These are phyloP conservation scores for Schwanniomyces occidentalis DNA, from an alignment of 805 yeast species.

Conservation along the genomic window DNA sequence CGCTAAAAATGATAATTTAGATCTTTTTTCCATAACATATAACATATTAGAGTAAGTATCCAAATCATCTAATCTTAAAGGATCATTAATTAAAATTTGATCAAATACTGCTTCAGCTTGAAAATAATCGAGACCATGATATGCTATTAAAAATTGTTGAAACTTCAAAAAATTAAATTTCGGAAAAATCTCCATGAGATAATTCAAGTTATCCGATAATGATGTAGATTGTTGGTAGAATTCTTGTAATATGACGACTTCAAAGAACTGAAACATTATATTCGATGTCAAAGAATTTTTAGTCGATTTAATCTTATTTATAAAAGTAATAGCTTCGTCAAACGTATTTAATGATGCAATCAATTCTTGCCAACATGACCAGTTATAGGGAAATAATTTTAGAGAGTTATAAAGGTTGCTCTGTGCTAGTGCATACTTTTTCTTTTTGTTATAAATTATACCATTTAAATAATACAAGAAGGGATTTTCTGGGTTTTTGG, in stretches of 20 bases:
- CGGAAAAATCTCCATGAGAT: conserved; percentile 61
- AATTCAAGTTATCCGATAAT: conserved; percentile 49
- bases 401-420: conserved; percentile 61
- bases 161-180: conserved; percentile 69
- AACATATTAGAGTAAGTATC: conserved; percentile 93
- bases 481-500: conserved; percentile 43
- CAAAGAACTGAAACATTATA: conserved; percentile 54
- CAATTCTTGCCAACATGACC: conserved; percentile 93
- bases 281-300: conserved; percentile 29
- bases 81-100: conserved; percentile 68
- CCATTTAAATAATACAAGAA: conserved; percentile 76
- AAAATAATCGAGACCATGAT: conserved; percentile 81
- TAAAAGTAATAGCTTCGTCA: conserved; percentile 54
- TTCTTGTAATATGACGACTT: conserved; percentile 70
- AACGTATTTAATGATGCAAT: conserved; percentile 57
- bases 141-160: conserved; percentile 79
- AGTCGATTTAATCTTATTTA: conserved; percentile 38
- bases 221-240: conserved; percentile 67
- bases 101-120: conserved; percentile 82
- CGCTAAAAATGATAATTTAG: conserved; percentile 83
- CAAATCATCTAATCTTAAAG: conserved; percentile 84
- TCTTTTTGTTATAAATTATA: conserved; percentile 59
- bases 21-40: conserved; percentile 86
- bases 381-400: conserved; percentile 73
- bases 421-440: conserved; percentile 62